These are phyloP conservation scores for Leishmania mexicana DNA, from an alignment of 208 protist species.

Conservation along the genomic window DNA sequence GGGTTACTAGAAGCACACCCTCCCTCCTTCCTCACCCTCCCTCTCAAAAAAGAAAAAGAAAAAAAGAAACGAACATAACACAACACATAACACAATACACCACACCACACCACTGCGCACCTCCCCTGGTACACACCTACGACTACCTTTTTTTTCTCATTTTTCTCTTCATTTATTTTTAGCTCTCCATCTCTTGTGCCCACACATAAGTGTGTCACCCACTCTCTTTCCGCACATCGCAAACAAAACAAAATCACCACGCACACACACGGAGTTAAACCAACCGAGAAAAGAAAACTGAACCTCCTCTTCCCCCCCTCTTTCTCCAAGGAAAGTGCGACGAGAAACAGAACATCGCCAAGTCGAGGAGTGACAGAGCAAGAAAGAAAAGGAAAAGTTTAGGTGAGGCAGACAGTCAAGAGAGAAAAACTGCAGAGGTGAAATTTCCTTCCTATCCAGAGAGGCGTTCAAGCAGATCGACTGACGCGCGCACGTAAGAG, in stretches of 20 bases:
- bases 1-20: conserved; percentile 5
- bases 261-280: too few species aligned
- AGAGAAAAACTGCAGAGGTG: not conserved
- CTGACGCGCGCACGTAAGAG: not conserved
- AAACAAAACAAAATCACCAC: not conserved
- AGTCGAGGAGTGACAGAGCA: not conserved
- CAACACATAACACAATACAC: not conserved
- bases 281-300: not conserved
- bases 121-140: not conserved
- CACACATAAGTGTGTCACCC: not conserved
- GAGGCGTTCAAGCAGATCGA: not conserved
- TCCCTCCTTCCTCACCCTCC: not conserved
- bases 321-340: not conserved
- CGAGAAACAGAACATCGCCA: not conserved
- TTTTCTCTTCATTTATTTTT: not conserved
- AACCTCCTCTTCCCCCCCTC: not conserved
- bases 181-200: not conserved
- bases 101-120: not conserved
- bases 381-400: not conserved
- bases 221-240: not conserved
- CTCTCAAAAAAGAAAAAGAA: not conserved
- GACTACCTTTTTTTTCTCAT: not conserved
- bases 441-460: not conserved
- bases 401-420: not conserved
- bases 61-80: not conserved